Evolutionary conservation across 805 yeast species (phyloP), one percentile per base, ranked within the genome.

Genomic region (Schizosaccharomyces lindneri): DNA sequence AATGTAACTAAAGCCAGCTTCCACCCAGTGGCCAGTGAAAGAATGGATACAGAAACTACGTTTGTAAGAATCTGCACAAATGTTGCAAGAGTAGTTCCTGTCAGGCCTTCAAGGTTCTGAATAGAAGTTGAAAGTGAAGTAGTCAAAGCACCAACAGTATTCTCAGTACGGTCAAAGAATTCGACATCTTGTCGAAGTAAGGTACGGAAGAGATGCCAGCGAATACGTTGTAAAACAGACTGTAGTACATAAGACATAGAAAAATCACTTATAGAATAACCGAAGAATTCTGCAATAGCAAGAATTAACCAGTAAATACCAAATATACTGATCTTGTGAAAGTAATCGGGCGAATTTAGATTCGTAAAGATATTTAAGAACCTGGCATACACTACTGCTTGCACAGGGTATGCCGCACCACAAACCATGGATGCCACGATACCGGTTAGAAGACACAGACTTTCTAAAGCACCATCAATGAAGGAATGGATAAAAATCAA

Each of bases 1-100:
- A 71, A 65, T 48, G 75, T 73, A 7, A 74, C 77, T 4, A 74
- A 65, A 1, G 75, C 77, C n/a, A 74, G 66, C 39, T 73, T 66
- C 74, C 76, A 74, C 48, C 69, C 70, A 62, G 72, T 69, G 4
- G 71, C 70, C 61, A 74, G 67, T 19, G 75, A 74, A 17, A 74
- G 67, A 46, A 72, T 68, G 13, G 72, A 64, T 60, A 77, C 76
- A 48, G 70, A 74, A 59, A 74, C 61, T 6, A 74, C 63, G 11
- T 73, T 73, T 15, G 73, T 70, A 15, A 70, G n/a, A 4, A 73
- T 69, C 55, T 64, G 64, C 13, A 68, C 60, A 24, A 69, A 59
- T 59, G 67, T 68, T 11, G 69, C 71, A 5, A 69, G 62, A 2
- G 68, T 68, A 6, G 68, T 65, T 4, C 71, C 71, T 31, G 66